phyloP scores from a whole-genome alignment of 148 eudicot genomes.

The Chenopodium album region DNA sequence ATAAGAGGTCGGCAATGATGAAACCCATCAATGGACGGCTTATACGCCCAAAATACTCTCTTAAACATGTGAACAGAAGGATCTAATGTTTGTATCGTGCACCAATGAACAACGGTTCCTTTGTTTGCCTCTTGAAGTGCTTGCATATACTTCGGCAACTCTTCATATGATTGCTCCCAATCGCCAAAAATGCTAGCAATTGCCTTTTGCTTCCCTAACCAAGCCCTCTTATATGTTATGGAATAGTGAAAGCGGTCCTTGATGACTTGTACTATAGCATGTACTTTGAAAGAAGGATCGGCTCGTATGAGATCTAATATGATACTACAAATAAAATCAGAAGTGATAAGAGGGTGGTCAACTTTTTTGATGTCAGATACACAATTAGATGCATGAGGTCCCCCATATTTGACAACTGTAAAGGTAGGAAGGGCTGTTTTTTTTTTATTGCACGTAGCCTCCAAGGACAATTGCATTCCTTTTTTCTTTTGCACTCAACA shows the following conservation, averaged over 20 bases:
- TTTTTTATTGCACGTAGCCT: not conserved
- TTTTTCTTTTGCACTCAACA: not conserved
- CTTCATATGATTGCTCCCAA: not conserved
- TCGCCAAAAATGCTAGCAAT: not conserved
- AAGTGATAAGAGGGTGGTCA: not conserved
- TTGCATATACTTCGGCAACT: not conserved
- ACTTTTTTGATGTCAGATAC: too few species aligned
- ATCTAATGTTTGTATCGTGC: not conserved
- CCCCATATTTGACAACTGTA: not conserved
- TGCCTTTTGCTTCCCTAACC: constrained; percentile 10
- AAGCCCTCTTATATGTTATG: constrained; percentile 11
- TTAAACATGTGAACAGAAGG: not conserved
- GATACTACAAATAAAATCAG: not conserved
- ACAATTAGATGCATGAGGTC: not conserved
- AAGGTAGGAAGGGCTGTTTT: not conserved
- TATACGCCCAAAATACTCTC: constrained; percentile 7
- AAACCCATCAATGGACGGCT: not conserved
- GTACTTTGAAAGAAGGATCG: not conserved
- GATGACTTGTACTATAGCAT: not conserved
- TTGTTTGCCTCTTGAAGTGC: not conserved
- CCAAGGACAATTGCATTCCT: not conserved
- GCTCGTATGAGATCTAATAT: not conserved
- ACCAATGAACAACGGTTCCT: not conserved
- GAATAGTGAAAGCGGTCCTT: not conserved
- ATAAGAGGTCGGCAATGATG: too few species aligned